A percentile compares a stretch with the other conserved stretches of the same genome.
Evolutionary conservation across 768 basidiomycete genomes (phyloP).

Genomic region (Suillus weaverae): DNA sequence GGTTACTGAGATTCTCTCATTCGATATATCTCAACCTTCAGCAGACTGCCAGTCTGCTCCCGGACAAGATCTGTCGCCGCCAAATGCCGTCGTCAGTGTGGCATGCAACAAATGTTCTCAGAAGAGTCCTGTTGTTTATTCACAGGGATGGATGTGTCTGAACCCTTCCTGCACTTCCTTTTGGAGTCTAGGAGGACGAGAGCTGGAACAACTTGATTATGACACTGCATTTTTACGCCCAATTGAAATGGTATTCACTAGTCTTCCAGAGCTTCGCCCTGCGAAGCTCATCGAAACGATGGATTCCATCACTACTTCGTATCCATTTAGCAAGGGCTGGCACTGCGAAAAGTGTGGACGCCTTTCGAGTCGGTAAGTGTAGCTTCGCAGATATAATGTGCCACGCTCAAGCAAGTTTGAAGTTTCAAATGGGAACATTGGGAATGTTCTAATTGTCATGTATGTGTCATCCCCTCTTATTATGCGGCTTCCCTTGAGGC

Average conservation of each 20-base stretch:
- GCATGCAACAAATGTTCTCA: constrained; percentile 45
- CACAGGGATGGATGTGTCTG: constrained; percentile 62
- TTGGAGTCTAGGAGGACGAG: constrained; percentile 41
- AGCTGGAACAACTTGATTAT: constrained; percentile 46
- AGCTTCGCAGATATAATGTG: not conserved
- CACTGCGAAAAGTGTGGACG: constrained; percentile 71
- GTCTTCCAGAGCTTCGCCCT: constrained; percentile 42
- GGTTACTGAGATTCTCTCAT: too few relatives aligned
- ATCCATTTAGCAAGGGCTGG: constrained; percentile 62
- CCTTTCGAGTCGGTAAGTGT: constrained; percentile 65
- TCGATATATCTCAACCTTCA: not conserved
- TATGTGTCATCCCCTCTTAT: constrained; percentile 26
- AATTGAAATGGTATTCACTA: constrained; percentile 28
- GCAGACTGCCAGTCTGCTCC: not conserved
- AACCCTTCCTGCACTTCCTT: constrained; percentile 56
- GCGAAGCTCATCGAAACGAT: constrained; percentile 27
- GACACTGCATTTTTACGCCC: constrained; percentile 46
- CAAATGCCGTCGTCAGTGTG: not conserved
- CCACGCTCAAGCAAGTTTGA: constrained; percentile 9
- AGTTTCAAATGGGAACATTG: constrained; percentile 77
- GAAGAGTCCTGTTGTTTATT: constrained; percentile 54
- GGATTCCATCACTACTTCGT: constrained; percentile 48
- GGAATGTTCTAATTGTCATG: constrained; percentile 65
- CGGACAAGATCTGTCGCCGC: not conserved
- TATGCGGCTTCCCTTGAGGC: constrained; percentile 1